A percentile compares a stretch with the other conserved stretches of the same genome.
These are phyloP conservation scores for Microsporum audouinii DNA, from an alignment of 2,329 filamentous ascomycete species.

Conservation along the genomic window DNA sequence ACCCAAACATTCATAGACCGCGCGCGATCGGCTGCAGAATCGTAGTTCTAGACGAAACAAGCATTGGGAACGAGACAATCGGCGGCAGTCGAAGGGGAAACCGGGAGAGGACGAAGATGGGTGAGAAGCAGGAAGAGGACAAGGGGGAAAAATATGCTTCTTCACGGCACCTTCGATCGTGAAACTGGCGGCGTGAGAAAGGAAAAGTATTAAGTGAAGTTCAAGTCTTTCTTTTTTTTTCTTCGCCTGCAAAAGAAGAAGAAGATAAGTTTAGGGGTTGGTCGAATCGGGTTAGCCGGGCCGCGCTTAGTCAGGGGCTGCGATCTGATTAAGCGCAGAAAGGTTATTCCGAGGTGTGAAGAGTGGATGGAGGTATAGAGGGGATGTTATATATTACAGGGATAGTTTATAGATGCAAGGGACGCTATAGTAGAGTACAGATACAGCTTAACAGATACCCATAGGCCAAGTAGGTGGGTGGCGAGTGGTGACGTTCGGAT, in stretches of 20 bases:
- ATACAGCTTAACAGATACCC: neutral
- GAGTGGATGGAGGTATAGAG: neutral
- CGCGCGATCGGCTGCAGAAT: slow-evolving; percentile 1
- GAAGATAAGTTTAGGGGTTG: neutral
- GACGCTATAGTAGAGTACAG: neutral
- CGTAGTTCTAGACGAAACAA: neutral
- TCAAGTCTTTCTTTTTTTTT: neutral
- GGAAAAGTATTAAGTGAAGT: neutral
- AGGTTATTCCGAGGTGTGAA: neutral
- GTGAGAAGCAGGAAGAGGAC: neutral
- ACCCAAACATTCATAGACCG: slow-evolving; percentile 2
- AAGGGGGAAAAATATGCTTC: neutral
- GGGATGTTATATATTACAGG: neutral
- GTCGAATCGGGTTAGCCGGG: neutral
- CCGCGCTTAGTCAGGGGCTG: neutral
- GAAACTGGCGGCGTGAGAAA: neutral
- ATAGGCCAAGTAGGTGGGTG: neutral
- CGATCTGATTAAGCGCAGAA: neutral
- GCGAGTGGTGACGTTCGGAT: neutral
- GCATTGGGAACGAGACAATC: neutral
- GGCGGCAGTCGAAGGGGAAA: neutral
- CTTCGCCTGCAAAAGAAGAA: neutral
- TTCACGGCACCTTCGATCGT: neutral
- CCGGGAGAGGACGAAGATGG: neutral
- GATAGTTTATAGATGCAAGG: neutral